Evolutionary conservation across 1,284 basidiomycete species (phyloP), one percentile per base, ranked within the genome.

Genomic region (Marasmius fiardii): DNA sequence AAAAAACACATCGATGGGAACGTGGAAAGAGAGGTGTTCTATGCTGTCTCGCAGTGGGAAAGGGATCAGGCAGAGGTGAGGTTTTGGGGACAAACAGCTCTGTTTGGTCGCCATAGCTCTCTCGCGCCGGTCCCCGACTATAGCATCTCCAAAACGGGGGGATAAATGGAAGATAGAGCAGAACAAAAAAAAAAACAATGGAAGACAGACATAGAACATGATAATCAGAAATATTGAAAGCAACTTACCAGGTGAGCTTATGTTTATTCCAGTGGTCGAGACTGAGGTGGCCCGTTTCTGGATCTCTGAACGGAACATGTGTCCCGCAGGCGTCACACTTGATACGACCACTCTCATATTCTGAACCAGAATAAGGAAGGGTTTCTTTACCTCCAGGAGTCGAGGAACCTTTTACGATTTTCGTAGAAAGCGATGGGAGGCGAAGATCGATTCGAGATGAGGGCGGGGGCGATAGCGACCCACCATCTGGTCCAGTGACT

Each of bases 181-280:
- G 16, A 16, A 45, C 12, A 49, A 12, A 5, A 31, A 31, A 18
- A 18, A 3, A n/a, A 4, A 49, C 26, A 16, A n/a, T 3, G 31
- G 11, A 26, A 12, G 24, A 28, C 26, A 26, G 28, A 11, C 28
- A 33, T 7, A 12, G 26, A 28, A 18, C 11, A 33, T n/a, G 31
- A 14, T 14, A 7, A 11, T 18, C 24, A 10, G n/a, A 33, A 20
- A 44, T 8, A 14, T 8, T 2, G 31, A 20, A 16, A 24, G 14
- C 7, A 11, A 49, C 47, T 41, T 60, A 86, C 86, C 87, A 88
- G 35, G 73, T 68, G 39, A 72, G 68, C 6, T 79, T 78, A 68
- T 90, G 87, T 4, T 80, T 77, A 50, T 88, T 83, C 87, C 87
- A 88, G 55, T 83, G 80, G 62, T 81, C 79, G 49, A 84, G 70